Percentiles rank a stretch among this genome's conserved stretches.
These are phyloP conservation scores for Lachancea kluyveri DNA, from an alignment of 805 yeast genomes.

Conservation along the genomic window DNA sequence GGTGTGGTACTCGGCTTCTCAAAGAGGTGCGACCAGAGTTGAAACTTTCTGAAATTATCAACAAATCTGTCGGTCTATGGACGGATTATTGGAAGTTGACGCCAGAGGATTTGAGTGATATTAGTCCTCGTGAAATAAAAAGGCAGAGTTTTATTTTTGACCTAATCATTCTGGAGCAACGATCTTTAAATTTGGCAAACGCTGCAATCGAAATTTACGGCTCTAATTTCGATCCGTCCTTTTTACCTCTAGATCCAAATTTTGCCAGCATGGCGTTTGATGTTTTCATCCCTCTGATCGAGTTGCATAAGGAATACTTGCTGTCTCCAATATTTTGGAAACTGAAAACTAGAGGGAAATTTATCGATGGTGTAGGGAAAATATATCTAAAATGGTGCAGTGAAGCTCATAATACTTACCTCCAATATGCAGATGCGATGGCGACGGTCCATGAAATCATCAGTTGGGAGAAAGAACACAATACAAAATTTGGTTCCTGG, in stretches of 20 bases:
- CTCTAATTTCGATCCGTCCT: slow-evolving; percentile 34
- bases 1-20: slow-evolving; percentile 11
- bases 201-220: slow-evolving; percentile 59
- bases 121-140: slow-evolving; percentile 47
- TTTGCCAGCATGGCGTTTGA: slow-evolving; percentile 55
- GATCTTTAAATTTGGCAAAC: slow-evolving; percentile 59
- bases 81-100: slow-evolving; percentile 59
- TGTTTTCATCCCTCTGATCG: slow-evolving; percentile 49
- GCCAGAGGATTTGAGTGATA: slow-evolving; percentile 44
- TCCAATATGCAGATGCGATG: slow-evolving; percentile 53
- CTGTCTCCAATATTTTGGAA: slow-evolving; percentile 53
- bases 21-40: slow-evolving; percentile 17
- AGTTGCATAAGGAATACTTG: slow-evolving; percentile 46
- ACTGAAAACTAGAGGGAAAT: slow-evolving; percentile 58
- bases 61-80: slow-evolving; percentile 47
- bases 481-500: slow-evolving; percentile 52
- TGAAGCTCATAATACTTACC: slow-evolving; percentile 47
- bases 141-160: slow-evolving; percentile 75
- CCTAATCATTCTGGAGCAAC: slow-evolving; percentile 62
- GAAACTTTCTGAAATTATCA: slow-evolving; percentile 30
- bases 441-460: slow-evolving; percentile 55
- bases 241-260: slow-evolving; percentile 44
- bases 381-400: slow-evolving; percentile 60
- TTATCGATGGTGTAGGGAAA: slow-evolving; percentile 56
- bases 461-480: slow-evolving; percentile 38